Base-by-base conservation (phyloP, 2,329 filamentous ascomycete species). In the Penicillium occitanis region DNA sequence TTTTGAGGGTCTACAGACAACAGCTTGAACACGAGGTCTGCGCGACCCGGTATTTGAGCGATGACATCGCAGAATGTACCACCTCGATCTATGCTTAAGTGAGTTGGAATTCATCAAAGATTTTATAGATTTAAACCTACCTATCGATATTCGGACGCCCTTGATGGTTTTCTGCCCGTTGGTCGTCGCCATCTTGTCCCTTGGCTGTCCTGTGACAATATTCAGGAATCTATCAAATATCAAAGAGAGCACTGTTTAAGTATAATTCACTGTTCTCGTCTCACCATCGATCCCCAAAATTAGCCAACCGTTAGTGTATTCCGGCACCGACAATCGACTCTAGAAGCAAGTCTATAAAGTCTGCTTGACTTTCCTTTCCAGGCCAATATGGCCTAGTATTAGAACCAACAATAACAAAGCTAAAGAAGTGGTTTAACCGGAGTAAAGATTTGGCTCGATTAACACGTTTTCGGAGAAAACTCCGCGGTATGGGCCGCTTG, bases 1-100 rank as follows among this genome's bases (percentile, higher is more conserved):
- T 76, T 71, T 3, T 70, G 67, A 4, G 72, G 72, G 48, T 73
- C 71, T 17, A 73, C 73, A 2, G 74, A 76, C 17, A 76, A 63
- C 2, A 76, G 63, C 65, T 76, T 76, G 50, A 76, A 68, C 5
- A 76, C 68, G 14, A 76, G 63, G 60, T 75, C 73, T 2, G 44
- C 37, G 28, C 66, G 66, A 5, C 70, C 71, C 0, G 70, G 70
- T 4, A 74, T 68, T 61, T 70, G 68, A 13, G 72, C 73, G 40
- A 70, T 68, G 22, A 71, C 69, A 60, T 76, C 74, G 6, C 73
- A 75, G 60, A 76, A 75, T 5, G 74, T 76, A 13, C 74, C 74
- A 0, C 72, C 72, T 22, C 72, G 62, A 37, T 74, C 73, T 67
- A 19, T 3, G 6, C 8, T 25, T 48, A 1, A 48, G 19, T 48